phyloP scores from a whole-genome alignment of 108 stramenopile species.

The Cyclotella atomus region DNA sequence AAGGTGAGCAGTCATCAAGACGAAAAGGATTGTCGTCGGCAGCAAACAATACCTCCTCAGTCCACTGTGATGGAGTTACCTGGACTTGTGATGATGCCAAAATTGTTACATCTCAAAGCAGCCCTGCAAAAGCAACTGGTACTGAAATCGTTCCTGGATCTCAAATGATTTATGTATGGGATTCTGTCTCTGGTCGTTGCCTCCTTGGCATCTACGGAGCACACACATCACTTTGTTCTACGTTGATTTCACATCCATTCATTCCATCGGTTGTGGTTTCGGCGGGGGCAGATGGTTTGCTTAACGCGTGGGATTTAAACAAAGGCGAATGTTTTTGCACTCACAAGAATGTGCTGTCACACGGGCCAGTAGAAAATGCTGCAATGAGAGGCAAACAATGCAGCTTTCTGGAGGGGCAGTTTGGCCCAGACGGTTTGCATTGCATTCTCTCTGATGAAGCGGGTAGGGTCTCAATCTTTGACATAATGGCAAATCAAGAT shows the following conservation, averaged over 20 bases:
- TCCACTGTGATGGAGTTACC: conserved; percentile 78
- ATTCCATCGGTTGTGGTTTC: conserved; percentile 69
- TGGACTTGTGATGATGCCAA: conserved; percentile 82
- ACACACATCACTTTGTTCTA: conserved; percentile 71
- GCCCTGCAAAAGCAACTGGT: conserved; percentile 60
- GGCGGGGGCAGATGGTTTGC: conserved; percentile 73
- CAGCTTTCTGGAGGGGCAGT: conserved; percentile 79
- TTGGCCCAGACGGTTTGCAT: conserved; percentile 67
- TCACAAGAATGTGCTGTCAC: conserved; percentile 60
- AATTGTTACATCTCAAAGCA: conserved; percentile 79
- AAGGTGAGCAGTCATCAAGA: conserved; percentile 2
- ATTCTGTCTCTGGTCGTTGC: conserved; percentile 76
- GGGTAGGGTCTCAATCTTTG: conserved; percentile 73
- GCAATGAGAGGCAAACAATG: conserved; percentile 57
- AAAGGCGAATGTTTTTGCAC: conserved; percentile 67
- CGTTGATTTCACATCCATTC: conserved; percentile 76
- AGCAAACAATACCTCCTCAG: conserved; percentile 14
- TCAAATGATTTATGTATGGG: conserved; percentile 83
- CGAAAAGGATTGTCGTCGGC: conserved; percentile 22
- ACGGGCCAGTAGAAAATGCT: conserved; percentile 53
- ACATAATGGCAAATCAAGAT: conserved; percentile 33
- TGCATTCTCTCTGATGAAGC: conserved; percentile 78
- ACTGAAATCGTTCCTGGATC: conserved; percentile 71
- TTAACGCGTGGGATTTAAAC: conserved; percentile 78
- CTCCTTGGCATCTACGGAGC: conserved; percentile 70